Evolutionary conservation across 106 monocot species (phyloP).

Genomic region (Amphibolis antarctica): DNA sequence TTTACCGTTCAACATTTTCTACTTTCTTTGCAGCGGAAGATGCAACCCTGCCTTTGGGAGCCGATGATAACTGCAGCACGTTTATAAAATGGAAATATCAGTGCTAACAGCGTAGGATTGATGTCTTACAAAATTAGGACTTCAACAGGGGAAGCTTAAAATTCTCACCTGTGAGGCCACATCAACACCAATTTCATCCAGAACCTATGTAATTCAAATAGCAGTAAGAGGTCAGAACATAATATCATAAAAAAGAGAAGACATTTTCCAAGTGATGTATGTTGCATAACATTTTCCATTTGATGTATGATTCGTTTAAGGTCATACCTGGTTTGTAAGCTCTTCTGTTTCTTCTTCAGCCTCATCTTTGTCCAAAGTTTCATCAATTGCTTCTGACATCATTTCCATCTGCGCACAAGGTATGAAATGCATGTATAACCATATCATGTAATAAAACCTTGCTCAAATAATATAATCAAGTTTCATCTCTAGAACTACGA

Average conservation of each 20-base stretch:
- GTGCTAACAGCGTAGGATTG: neutral
- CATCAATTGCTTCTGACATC: slow-evolving; percentile 62
- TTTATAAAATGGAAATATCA: slow-evolving; percentile 3
- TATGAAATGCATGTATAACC: neutral
- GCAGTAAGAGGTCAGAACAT: neutral
- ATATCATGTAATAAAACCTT: neutral
- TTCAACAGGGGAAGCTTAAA: neutral
- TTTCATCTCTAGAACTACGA: no score
- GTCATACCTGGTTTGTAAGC: slow-evolving; percentile 85
- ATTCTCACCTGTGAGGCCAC: slow-evolving; percentile 71
- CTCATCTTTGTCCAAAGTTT: slow-evolving; percentile 96
- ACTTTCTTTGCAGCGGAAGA: slow-evolving; percentile 34
- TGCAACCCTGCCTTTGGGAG: slow-evolving; percentile 88
- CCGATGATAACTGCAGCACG: slow-evolving; percentile 65
- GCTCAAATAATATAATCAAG: neutral
- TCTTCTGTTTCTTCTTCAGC: slow-evolving; percentile 98
- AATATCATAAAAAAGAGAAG: neutral
- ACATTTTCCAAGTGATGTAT: neutral
- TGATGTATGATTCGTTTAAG: neutral
- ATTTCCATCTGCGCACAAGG: slow-evolving; percentile 13
- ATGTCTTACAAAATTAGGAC: neutral
- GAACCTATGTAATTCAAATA: slow-evolving; percentile 38
- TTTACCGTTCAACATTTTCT: slow-evolving; percentile 49
- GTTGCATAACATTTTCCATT: neutral
- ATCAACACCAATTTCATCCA: slow-evolving; percentile 97